Conservation (phyloP, 2,329 filamentous ascomycete species). For the Diaporthe nobilis region DNA sequence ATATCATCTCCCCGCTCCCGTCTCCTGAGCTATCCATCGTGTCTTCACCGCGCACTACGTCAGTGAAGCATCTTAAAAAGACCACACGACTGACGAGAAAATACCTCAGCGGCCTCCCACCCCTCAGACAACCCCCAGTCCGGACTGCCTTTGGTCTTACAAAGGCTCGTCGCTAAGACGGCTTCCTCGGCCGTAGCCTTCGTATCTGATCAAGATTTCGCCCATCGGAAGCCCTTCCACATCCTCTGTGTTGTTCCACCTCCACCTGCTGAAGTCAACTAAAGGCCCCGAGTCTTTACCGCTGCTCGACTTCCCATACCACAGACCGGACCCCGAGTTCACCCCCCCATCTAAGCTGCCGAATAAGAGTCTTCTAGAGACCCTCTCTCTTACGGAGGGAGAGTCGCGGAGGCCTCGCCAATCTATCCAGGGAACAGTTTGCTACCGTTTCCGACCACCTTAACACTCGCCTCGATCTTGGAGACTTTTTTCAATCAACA, state of each 20-base stretch:
- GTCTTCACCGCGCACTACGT: constrained; percentile 18
- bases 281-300: constrained; percentile 63
- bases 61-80: constrained; percentile 4
- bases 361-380: constrained; percentile 98
- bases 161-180: constrained; percentile 75
- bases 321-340: constrained; percentile 64
- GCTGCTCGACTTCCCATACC: constrained; percentile 64
- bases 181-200: constrained; percentile 73
- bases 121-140: constrained; percentile 20
- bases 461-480: constrained; percentile 72
- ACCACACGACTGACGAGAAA: constrained; percentile 22
- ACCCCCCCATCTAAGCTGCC: constrained; percentile 88
- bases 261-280: constrained; percentile 64
- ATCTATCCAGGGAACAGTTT: constrained; percentile 90
- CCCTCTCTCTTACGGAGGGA: constrained; percentile 99
- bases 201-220: constrained; percentile 79
- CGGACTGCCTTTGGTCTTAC: constrained; percentile 74
- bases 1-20: background rate
- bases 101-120: constrained; percentile 33
- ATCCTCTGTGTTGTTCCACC: constrained; percentile 77
- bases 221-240: constrained; percentile 73
- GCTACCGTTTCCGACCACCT: constrained; percentile 95
- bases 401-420: constrained; percentile 99
- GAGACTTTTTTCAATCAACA: constrained; percentile 38
- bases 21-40: background rate